Conservation (phyloP, 257 asterid species). For the Petunia axillaris region DNA sequence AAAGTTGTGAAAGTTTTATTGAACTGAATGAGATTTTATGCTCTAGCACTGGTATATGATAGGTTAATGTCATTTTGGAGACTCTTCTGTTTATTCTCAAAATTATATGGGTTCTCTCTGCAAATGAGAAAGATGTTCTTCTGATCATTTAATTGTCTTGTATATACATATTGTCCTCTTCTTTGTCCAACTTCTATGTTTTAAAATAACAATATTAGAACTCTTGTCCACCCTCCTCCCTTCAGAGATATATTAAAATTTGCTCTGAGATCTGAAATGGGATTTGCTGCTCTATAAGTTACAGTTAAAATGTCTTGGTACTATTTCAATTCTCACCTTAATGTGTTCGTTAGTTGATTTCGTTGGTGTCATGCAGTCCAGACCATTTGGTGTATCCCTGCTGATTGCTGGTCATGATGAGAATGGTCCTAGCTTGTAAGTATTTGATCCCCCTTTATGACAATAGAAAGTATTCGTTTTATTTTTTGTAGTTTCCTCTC, state of each 20-base stretch:
- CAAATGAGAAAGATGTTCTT: not conserved
- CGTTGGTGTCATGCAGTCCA: constrained; percentile 61
- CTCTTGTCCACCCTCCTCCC: not conserved
- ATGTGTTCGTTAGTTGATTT: not conserved
- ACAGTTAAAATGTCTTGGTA: too few relatives aligned
- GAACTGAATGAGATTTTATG: too few relatives aligned
- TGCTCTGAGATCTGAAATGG: not conserved
- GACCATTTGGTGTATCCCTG: constrained; percentile 95
- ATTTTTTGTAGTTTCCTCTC: not conserved
- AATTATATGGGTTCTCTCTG: not conserved
- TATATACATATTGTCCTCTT: too few relatives aligned
- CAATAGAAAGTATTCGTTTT: not conserved
- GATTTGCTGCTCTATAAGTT: not conserved
- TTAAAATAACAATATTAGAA: not conserved
- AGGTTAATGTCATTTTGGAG: not conserved
- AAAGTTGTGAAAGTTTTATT: too few relatives aligned
- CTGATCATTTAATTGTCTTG: not conserved
- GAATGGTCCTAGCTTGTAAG: constrained; percentile 94
- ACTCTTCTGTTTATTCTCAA: not conserved
- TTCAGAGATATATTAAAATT: too few relatives aligned
- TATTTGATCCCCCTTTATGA: not conserved
- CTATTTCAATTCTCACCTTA: not conserved
- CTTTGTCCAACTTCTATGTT: not conserved
- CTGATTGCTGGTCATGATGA: constrained; percentile 96
- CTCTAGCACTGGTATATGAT: not conserved